These are phyloP conservation scores for Fusarium devonianum DNA, from an alignment of 2,329 filamentous ascomycete genomes.

Conservation along the genomic window DNA sequence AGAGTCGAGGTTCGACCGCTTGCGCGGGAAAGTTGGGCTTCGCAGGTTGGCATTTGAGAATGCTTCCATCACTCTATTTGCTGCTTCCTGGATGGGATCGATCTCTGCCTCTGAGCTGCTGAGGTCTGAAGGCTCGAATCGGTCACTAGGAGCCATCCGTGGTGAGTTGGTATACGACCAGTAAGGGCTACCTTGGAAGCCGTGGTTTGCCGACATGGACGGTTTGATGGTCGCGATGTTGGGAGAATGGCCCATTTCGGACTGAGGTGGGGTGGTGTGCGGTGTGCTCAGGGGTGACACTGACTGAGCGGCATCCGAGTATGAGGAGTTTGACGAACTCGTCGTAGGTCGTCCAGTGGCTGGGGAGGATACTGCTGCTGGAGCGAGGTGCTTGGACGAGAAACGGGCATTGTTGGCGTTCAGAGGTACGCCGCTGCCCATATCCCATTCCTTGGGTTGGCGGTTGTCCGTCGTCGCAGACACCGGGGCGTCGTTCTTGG, in stretches of 20 bases:
- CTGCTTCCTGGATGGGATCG: conserved; percentile 44
- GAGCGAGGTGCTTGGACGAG: conserved; percentile 14
- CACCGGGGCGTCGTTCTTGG: conserved; percentile 20
- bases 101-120: conserved; percentile 25
- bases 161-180: conserved; percentile 36
- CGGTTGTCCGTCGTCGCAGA: conserved; percentile 1
- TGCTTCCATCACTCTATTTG: conserved; percentile 44
- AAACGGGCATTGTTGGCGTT: conserved; percentile 1
- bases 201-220: conserved; percentile 3
- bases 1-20: conserved; percentile 23
- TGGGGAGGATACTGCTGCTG: conserved; percentile 9
- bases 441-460: neutral
- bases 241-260: conserved; percentile 46
- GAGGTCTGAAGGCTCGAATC: conserved; percentile 30
- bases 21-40: conserved; percentile 24
- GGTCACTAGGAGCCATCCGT: conserved; percentile 22
- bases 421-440: neutral
- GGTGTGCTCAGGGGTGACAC: conserved; percentile 49
- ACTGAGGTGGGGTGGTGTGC: conserved; percentile 51
- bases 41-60: conserved; percentile 40
- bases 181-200: conserved; percentile 28
- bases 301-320: conserved; percentile 49
- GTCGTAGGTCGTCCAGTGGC: conserved; percentile 27
- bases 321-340: conserved; percentile 49
- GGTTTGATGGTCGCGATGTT: conserved; percentile 18